Percentiles rank a stretch among this genome's conserved stretches.
Evolutionary conservation across 1,139 yeast species (phyloP).

Genomic region (Geotrichum citri-aurantii): DNA sequence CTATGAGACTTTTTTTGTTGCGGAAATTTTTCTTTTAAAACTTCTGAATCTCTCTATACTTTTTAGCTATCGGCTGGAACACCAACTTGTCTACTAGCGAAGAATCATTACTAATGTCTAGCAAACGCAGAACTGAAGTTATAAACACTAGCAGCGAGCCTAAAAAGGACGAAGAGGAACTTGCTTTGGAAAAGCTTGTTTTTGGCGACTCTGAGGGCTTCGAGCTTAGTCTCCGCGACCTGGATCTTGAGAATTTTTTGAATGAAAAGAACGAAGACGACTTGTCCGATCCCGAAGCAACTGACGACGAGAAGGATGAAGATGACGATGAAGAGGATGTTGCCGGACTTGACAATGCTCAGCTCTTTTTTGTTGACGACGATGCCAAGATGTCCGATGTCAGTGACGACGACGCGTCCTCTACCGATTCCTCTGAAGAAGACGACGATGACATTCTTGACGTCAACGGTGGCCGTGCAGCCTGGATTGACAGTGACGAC

Average conservation of each 20-base stretch:
- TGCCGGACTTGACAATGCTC: conserved; percentile 35
- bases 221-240: conserved; percentile 55
- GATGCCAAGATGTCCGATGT: conserved; percentile 33
- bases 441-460: conserved; percentile 34
- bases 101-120: conserved; percentile 5
- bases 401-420: conserved; percentile 29
- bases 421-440: conserved; percentile 33
- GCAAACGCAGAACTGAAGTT: background rate
- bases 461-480: conserved; percentile 43
- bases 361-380: conserved; percentile 35
- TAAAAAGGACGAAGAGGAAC: conserved; percentile 79
- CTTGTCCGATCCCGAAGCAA: conserved; percentile 36
- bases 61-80: background rate
- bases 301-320: conserved; percentile 30
- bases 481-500: conserved; percentile 94
- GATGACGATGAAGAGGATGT: conserved; percentile 26
- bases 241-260: conserved; percentile 45
- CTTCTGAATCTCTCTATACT: conserved; percentile 1
- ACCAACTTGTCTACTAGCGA: background rate
- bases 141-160: background rate
- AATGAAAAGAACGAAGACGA: conserved; percentile 45
- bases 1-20: conserved; percentile 10
- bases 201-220: conserved; percentile 87
- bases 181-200: conserved; percentile 71
- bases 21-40: conserved; percentile 11